phyloP scores from a whole-genome alignment of 2,329 filamentous ascomycete species.

The Fusarium nodosum region DNA sequence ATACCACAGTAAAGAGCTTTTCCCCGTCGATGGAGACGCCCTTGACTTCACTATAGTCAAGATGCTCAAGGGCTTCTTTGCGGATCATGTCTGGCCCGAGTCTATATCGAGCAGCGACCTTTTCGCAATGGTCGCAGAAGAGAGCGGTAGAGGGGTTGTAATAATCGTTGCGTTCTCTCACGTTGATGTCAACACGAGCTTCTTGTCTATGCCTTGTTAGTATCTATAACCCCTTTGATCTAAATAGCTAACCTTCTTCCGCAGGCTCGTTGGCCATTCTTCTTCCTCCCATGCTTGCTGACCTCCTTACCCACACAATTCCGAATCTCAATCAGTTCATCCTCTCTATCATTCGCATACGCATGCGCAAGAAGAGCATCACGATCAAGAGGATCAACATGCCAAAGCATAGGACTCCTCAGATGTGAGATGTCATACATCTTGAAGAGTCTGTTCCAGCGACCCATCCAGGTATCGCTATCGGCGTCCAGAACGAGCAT shows the following conservation, averaged over 20 bases:
- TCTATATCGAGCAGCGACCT: conserved; percentile 68
- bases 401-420: conserved; percentile 86
- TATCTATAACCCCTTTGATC: neutral
- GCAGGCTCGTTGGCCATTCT: conserved; percentile 54
- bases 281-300: conserved; percentile 84
- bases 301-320: conserved; percentile 84
- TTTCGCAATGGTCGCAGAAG: conserved; percentile 72
- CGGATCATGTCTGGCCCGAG: conserved; percentile 65
- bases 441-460: conserved; percentile 78
- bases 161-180: conserved; percentile 77
- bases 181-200: conserved; percentile 68
- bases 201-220: conserved; percentile 53
- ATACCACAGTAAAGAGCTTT: conserved; percentile 75
- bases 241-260: conserved; percentile 59
- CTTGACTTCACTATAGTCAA: conserved; percentile 68
- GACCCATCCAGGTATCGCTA: conserved; percentile 74
- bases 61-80: conserved; percentile 70
- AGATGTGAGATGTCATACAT: conserved; percentile 78
- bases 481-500: conserved; percentile 77
- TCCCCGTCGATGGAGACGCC: conserved; percentile 61
- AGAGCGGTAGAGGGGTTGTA: conserved; percentile 73
- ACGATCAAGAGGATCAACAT: conserved; percentile 80
- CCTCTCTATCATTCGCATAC: conserved; percentile 69
- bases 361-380: conserved; percentile 80
- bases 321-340: conserved; percentile 76